Evolutionary conservation across 768 basidiomycete genomes (phyloP), one percentile per base, ranked within the genome.

Genomic region (Termitomyces sp.): DNA sequence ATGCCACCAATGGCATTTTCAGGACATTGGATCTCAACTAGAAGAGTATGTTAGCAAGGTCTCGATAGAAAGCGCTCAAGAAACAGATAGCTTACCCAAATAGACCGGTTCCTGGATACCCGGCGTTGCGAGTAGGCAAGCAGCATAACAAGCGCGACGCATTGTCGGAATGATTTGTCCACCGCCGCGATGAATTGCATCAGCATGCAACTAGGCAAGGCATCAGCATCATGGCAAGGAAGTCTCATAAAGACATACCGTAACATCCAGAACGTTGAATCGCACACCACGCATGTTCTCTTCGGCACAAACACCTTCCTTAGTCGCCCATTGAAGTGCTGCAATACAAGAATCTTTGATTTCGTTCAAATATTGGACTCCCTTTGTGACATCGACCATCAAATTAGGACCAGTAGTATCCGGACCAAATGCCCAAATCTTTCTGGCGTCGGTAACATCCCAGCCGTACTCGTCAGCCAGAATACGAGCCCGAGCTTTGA

Each of bases 281-380:
- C 97, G 92, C 67, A 96, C 83, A 78, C 95, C 95, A 79, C 97
- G 94, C 95, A 99, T 96, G 74, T 90, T 93, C 83, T 99, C 97
- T 71, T 98, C 97, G 55, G 87, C 87, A 68, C 89, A 86, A 65
- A 92, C 95, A 82, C 94, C 94, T 75, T 98, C 96, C 82, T 97
- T 98, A 57, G 93, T 92, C 46, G 97, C 97, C 97, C 95, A 98
- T 76, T 98, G 97, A 88, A 98, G 92, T 47, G 94, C 95, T 65
- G 97, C 96, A 72, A 99, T 85, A 72, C 94, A 97, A 64, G 97
- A 98, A 74, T 99, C 97, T 82, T 99, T 98, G 82, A 99, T 99
- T 85, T 99, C 97, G 72, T 94, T 96, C 61, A 99, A 79, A 79
- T 97, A 98, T 71, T 99, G 97, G 58, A 97, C 94, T 79, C 94